Percentiles rank a stretch among this genome's conserved stretches.
Evolutionary conservation across 768 basidiomycete genomes (phyloP).

Genomic region (Boletus reticuloceps): DNA sequence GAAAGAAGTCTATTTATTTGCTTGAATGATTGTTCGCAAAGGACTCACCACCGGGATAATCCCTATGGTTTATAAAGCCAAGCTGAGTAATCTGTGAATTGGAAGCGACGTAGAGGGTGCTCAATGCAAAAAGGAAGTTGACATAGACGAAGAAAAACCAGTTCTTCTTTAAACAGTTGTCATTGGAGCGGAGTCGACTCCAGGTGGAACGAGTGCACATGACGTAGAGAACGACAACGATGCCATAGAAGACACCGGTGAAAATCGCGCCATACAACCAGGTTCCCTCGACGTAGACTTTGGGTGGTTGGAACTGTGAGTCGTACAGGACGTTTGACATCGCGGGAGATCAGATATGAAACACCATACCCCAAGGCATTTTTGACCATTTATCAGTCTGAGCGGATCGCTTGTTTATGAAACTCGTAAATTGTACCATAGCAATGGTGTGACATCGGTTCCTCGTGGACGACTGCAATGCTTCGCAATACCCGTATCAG

Average conservation of each 20-base stretch:
- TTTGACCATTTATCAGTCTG: no score
- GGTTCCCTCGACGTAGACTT: conserved; percentile 26
- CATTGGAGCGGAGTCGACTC: conserved; percentile 14
- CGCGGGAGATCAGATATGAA: not conserved
- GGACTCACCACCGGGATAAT: conserved; percentile 30
- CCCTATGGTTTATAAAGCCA: conserved; percentile 29
- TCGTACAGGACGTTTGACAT: conserved; percentile 17
- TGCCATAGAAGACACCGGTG: conserved; percentile 27
- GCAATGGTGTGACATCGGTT: no score
- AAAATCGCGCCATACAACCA: conserved; percentile 32
- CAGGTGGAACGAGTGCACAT: conserved; percentile 31
- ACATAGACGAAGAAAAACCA: conserved; percentile 31
- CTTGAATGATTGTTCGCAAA: not conserved
- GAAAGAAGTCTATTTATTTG: not conserved
- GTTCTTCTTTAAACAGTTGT: conserved; percentile 7
- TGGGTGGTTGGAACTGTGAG: conserved; percentile 7
- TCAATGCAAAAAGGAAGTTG: conserved; percentile 26
- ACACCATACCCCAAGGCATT: no score
- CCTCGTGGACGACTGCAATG: no score
- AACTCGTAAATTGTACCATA: no score
- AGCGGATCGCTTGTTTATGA: no score
- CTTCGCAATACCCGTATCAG: no score
- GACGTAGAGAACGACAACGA: conserved; percentile 22
- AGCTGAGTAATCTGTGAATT: conserved; percentile 27
- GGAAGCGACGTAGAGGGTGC: conserved; percentile 26